Conservation (phyloP, 345 rosid genomes). For the Arabidopsis thaliana region TAIR10.1 NC_003071.7:9344501-9345000, state of each 20-base stretch:
- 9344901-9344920: slow-evolving; percentile 1
- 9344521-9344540: too few species aligned
- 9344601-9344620: too few species aligned
- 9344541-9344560: too few species aligned
- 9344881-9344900: accelerated
- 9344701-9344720: not conserved
- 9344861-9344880: not conserved
- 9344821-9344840: not conserved
- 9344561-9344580: too few species aligned
- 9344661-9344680: too few species aligned
- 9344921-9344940: not conserved
- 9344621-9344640: too few species aligned
- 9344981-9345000: not conserved
- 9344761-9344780: not conserved
- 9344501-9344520: too few species aligned
- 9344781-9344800: too few species aligned
- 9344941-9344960: not conserved
- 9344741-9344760: not conserved
- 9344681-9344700: too few species aligned
- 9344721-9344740: slow-evolving; percentile 24
- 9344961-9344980: not conserved
- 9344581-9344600: too few species aligned
- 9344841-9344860: not conserved
- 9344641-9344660: too few species aligned
- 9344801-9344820: not conserved